Evolutionary conservation across 192 early-diverging fungal species (phyloP).

Genomic region (Backusella morwellensis): DNA sequence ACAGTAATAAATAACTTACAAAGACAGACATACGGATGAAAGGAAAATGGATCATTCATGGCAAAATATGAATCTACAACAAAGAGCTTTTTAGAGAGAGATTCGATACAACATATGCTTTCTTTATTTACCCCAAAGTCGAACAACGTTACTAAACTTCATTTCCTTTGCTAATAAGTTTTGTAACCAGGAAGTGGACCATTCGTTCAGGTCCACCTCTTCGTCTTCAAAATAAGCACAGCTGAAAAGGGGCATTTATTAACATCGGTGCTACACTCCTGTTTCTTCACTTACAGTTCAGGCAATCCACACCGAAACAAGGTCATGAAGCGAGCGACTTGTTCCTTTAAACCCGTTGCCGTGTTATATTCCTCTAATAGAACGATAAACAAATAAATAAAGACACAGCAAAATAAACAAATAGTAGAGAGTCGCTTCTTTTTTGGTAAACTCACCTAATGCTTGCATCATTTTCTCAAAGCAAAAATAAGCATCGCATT

Average conservation of each 20-base stretch:
- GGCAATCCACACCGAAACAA: slow-evolving; percentile 78
- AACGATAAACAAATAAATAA: not conserved
- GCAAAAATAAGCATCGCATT: slow-evolving; percentile 77
- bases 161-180: slow-evolving; percentile 77
- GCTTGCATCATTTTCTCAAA: slow-evolving; percentile 70
- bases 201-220: slow-evolving; percentile 84
- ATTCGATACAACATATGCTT: not conserved
- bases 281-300: slow-evolving; percentile 61
- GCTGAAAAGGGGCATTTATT: slow-evolving; percentile 10
- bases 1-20: slow-evolving; percentile 29
- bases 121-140: slow-evolving; percentile 61
- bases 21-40: slow-evolving; percentile 86
- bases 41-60: slow-evolving; percentile 63
- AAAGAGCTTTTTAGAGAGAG: not conserved
- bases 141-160: slow-evolving; percentile 70
- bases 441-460: slow-evolving; percentile 47
- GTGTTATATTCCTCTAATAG: slow-evolving; percentile 65
- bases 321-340: slow-evolving; percentile 82
- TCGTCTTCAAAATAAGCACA: slow-evolving; percentile 92
- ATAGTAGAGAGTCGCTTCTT: not conserved
- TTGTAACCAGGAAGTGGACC: slow-evolving; percentile 80
- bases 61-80: slow-evolving; percentile 79
- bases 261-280: not conserved
- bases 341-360: slow-evolving; percentile 60
- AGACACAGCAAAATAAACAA: not conserved